Conservation (phyloP, 2,329 filamentous ascomycete species). For the Colletotrichum musicola region DNA sequence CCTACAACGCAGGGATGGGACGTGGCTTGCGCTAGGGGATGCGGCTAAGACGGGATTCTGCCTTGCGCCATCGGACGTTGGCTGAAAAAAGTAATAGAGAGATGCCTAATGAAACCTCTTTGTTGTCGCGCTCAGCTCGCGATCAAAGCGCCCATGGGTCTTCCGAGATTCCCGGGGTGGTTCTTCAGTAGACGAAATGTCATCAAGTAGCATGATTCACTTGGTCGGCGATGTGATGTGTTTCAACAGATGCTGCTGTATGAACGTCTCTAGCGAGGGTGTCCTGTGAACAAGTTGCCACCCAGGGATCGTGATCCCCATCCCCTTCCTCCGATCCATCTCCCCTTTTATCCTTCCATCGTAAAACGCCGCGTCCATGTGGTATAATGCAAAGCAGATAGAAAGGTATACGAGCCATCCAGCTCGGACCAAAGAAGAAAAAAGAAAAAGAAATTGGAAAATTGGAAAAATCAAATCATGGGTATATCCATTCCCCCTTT, state of each 20-base stretch:
- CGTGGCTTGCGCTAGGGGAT: background rate
- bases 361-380: conserved; percentile 21
- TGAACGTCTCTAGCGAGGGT: conserved; percentile 18
- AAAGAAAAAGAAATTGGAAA: no score
- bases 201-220: no score
- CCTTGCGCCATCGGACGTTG: background rate
- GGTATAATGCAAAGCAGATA: conserved; percentile 17
- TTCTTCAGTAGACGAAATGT: no score
- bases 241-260: background rate
- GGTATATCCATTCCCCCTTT: conserved; percentile 28
- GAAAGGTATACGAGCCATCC: background rate
- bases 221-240: no score
- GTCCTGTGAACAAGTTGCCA: background rate
- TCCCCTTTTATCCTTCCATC: background rate
- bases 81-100: no score
- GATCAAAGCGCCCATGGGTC: background rate
- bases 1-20: background rate
- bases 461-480: conserved; percentile 15
- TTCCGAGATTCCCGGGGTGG: no score
- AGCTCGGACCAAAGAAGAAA: conserved; percentile 1
- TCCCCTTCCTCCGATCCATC: background rate
- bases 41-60: background rate
- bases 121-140: background rate
- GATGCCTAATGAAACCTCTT: background rate
- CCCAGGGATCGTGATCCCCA: no score